Evolutionary conservation across 2,329 filamentous ascomycete genomes (phyloP).

Genomic region (Sporothrix schenckii): DNA sequence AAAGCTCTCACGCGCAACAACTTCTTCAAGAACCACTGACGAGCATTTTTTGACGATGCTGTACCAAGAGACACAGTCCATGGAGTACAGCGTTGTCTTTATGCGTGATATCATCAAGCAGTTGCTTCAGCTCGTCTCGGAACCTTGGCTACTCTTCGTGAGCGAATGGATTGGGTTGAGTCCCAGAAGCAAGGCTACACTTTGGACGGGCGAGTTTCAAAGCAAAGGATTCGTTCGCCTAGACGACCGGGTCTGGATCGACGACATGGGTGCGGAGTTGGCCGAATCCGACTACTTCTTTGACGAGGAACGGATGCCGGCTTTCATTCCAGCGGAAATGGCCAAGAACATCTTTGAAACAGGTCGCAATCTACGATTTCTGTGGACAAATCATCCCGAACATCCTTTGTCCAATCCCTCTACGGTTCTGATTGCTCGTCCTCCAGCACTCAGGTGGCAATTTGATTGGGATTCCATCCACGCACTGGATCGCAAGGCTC

Average conservation of each 20-base stretch:
- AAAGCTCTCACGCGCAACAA: slow-evolving; percentile 46
- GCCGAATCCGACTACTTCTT: slow-evolving; percentile 65
- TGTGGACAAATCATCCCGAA: slow-evolving; percentile 69
- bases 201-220: slow-evolving; percentile 36
- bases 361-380: slow-evolving; percentile 72
- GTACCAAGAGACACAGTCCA: slow-evolving; percentile 63
- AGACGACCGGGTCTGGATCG: slow-evolving; percentile 56
- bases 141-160: slow-evolving; percentile 48
- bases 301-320: slow-evolving; percentile 66
- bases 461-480: slow-evolving; percentile 73
- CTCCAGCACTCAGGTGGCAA: slow-evolving; percentile 66
- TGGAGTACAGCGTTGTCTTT: slow-evolving; percentile 65
- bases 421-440: slow-evolving; percentile 50
- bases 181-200: slow-evolving; percentile 51
- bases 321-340: slow-evolving; percentile 71
- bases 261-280: slow-evolving; percentile 62
- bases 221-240: slow-evolving; percentile 64
- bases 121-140: slow-evolving; percentile 53
- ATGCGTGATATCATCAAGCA: slow-evolving; percentile 68
- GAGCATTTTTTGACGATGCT: slow-evolving; percentile 64
- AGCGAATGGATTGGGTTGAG: slow-evolving; percentile 76
- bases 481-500: slow-evolving; percentile 62
- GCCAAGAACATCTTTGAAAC: slow-evolving; percentile 75
- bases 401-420: slow-evolving; percentile 66
- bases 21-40: slow-evolving; percentile 50